Evolutionary conservation across 2,329 filamentous ascomycete species (phyloP).

Genomic region (Ophiostoma fasciatum): DNA sequence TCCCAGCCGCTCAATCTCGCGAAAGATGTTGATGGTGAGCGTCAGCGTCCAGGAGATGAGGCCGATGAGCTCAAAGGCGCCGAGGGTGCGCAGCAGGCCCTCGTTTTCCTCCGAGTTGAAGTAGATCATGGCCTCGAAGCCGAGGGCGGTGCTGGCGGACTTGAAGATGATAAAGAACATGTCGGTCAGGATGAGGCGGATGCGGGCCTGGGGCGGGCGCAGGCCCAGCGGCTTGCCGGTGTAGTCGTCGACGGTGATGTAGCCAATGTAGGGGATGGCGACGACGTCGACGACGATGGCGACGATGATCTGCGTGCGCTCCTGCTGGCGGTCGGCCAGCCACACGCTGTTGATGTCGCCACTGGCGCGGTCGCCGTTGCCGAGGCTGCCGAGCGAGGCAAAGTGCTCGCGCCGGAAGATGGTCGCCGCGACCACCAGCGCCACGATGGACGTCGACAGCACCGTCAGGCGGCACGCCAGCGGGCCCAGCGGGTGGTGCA

Average conservation of each 20-base stretch:
- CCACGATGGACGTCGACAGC: conserved; percentile 67
- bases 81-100: conserved; percentile 10
- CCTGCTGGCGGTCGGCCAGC: conserved; percentile 16
- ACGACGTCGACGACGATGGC: conserved; percentile 81
- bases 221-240: conserved; percentile 84
- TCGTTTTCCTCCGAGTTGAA: conserved; percentile 7
- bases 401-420: conserved; percentile 50
- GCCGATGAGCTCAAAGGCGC: conserved; percentile 14
- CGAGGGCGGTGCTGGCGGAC: conserved; percentile 78
- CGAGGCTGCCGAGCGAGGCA: background rate
- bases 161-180: conserved; percentile 97
- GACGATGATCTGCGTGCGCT: conserved; percentile 69
- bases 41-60: conserved; percentile 14
- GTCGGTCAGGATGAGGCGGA: conserved; percentile 79
- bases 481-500: conserved; percentile 75
- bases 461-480: conserved; percentile 70
- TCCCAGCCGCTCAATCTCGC: conserved; percentile 14
- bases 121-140: conserved; percentile 15
- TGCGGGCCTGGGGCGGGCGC: conserved; percentile 69
- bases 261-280: conserved; percentile 77
- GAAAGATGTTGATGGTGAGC: conserved; percentile 14
- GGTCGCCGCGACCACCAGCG: conserved; percentile 61
- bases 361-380: conserved; percentile 17
- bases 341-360: conserved; percentile 13
- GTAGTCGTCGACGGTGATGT: conserved; percentile 95